These are phyloP conservation scores for Echinochloa phyllopogon DNA, from an alignment of 176 grass and related monocot species.

Conservation along the genomic window DNA sequence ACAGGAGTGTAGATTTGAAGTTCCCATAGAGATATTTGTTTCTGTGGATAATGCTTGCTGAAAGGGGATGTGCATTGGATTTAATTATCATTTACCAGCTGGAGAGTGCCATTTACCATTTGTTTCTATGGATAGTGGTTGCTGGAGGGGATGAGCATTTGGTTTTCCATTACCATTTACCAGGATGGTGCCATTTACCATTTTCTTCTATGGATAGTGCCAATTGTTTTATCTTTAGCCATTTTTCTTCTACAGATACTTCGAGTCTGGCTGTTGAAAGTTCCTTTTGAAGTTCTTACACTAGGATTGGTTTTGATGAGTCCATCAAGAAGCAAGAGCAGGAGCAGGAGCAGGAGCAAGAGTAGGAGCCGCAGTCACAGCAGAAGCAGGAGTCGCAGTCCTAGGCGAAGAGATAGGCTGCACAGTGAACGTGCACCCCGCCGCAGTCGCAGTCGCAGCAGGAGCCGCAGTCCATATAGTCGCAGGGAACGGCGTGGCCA, in stretches of 20 bases:
- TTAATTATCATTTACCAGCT: background rate
- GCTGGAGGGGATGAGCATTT: background rate
- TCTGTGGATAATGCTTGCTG: background rate
- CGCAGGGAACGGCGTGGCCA: constrained; percentile 39
- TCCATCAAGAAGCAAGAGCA: constrained; percentile 47
- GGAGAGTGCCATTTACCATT: background rate
- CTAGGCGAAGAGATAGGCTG: constrained; percentile 39
- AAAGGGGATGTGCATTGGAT: background rate
- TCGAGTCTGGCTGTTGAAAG: background rate
- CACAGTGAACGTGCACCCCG: constrained; percentile 45
- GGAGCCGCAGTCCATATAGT: constrained; percentile 41
- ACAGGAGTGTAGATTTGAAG: constrained; percentile 16
- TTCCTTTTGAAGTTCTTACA: background rate
- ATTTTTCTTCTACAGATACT: constrained; percentile 1
- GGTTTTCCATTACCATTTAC: background rate
- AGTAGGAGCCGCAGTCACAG: constrained; percentile 45
- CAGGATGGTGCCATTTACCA: background rate
- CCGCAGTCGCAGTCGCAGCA: constrained; percentile 44
- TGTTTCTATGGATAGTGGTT: background rate
- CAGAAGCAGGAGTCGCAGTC: constrained; percentile 49
- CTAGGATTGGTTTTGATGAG: constrained; percentile 45
- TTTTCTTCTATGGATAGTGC: no score
- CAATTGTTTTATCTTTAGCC: background rate
- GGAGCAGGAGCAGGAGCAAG: constrained; percentile 34
- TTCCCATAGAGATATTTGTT: background rate